These are phyloP conservation scores for Magnaporthiopsis poae DNA, from an alignment of 2,329 filamentous ascomycete species.

Conservation along the genomic window DNA sequence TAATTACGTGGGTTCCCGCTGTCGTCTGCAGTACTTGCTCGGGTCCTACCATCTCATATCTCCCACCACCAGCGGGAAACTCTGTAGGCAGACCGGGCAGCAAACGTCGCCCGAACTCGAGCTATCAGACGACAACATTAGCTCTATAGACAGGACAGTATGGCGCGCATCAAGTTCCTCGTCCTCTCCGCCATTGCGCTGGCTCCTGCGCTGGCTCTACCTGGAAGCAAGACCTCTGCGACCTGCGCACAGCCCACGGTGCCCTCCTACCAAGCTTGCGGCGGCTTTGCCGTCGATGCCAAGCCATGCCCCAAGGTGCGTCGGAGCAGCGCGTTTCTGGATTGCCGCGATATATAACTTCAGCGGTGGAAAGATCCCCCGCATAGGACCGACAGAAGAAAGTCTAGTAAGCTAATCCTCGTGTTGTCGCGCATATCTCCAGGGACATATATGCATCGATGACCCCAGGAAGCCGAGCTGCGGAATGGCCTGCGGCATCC, in stretches of 20 bases:
- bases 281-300: not conserved
- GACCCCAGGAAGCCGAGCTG: conserved; percentile 13
- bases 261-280: not conserved
- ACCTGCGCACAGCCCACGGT: not conserved
- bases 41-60: too few relatives aligned
- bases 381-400: too few relatives aligned
- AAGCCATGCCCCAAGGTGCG: not conserved
- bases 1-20: too few relatives aligned
- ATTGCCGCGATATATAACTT: not conserved
- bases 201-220: not conserved
- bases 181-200: not conserved
- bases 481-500: conserved; percentile 17
- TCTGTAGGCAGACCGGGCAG: too few relatives aligned
- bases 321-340: not conserved
- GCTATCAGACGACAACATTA: not conserved
- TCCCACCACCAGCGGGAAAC: too few relatives aligned
- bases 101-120: too few relatives aligned
- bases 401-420: not conserved
- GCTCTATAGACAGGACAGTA: not conserved
- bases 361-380: too few relatives aligned
- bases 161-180: not conserved
- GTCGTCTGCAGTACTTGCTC: too few relatives aligned
- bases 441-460: conserved; percentile 18
- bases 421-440: conserved; percentile 7
- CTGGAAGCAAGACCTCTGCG: not conserved